Evolutionary conservation across 2,329 filamentous ascomycete species (phyloP).

Genomic region (Teratosphaeria nubilosa): DNA sequence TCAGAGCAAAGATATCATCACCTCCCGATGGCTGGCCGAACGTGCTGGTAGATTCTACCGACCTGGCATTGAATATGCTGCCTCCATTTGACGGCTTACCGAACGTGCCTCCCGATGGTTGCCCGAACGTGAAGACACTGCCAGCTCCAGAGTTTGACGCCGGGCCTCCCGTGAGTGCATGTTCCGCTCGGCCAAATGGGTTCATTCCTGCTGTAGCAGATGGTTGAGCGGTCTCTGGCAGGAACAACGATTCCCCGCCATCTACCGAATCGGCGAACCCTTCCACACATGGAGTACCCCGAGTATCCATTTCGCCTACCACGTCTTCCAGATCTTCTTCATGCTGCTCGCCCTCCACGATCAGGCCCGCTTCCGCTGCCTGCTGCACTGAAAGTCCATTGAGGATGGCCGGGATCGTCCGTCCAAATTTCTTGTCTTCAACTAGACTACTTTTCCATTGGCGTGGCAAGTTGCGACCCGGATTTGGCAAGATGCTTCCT

Average conservation of each 20-base stretch:
- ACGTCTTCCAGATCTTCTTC: conserved; percentile 23
- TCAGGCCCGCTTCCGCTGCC: conserved; percentile 40
- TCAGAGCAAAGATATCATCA: neutral
- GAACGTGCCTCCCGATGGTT: conserved; percentile 7
- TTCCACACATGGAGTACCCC: neutral
- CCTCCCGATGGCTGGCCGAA: neutral
- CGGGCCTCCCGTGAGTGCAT: neutral
- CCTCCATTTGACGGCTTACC: conserved; percentile 5
- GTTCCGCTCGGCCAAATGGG: neutral
- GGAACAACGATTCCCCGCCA: conserved; percentile 30
- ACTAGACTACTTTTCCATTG: conserved; percentile 39
- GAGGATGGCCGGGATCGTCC: conserved; percentile 47
- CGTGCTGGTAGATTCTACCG: neutral
- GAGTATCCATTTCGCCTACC: neutral
- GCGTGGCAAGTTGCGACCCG: conserved; percentile 25
- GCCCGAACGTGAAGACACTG: conserved; percentile 6
- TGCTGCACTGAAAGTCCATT: conserved; percentile 45
- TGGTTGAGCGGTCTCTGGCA: conserved; percentile 22
- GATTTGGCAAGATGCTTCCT: conserved; percentile 21
- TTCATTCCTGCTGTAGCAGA: neutral
- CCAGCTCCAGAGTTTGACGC: neutral
- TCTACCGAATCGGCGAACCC: conserved; percentile 19
- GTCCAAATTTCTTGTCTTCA: conserved; percentile 47
- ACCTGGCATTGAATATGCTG: conserved; percentile 1
- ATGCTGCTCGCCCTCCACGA: conserved; percentile 30